Evolutionary conservation across 805 yeast species (phyloP), one percentile per base, ranked within the genome.

Genomic region (Saccharomycopsis sp.): DNA sequence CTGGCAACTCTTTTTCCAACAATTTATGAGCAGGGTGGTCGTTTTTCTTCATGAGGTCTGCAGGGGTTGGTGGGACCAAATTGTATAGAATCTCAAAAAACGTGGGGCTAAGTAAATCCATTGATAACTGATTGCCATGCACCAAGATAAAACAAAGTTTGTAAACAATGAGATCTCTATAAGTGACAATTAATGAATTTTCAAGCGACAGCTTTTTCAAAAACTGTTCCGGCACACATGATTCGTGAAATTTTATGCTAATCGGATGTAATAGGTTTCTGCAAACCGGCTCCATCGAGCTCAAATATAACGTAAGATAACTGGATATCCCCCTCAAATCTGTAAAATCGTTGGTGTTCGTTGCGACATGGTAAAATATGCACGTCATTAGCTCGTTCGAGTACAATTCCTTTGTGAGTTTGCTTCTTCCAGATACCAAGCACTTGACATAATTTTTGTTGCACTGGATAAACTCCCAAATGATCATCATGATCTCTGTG

Each of bases 391-490:
- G 56, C 49, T 79, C 80, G 22, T 69, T 63, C 2, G 77, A 70
- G 46, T 67, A 65, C 16, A 17, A 30, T 17, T 45, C 48, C 10
- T 21, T 33, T 15, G 39, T 36, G 4, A 23, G 30, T 34, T 67
- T 63, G 10, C 67, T 64, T 1, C 51, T 56, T 2, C 59, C 48
- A 19, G 54, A 20, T 2, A 68, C 58, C 22, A 75, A 59, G 38
- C 65, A 61, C 13, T 54, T 52, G 43, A 68, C 67, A 52, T 80
- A 77, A 36, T 58, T 59, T 44, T 65, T 65, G 59, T 89, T 89
- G 50, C 86, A 77, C 53, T 84, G 89, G 25, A 74, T 60, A 32
- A 86, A 60, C 52, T 83, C 94, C 83, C 94, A 84, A 12, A 82
- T 50, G 6, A 88, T 54, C 54, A 80, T 67, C 4, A 75, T 58